These are phyloP conservation scores for Penicillium chermesinum DNA, from an alignment of 495 filamentous ascomycete genomes.

Conservation along the genomic window DNA sequence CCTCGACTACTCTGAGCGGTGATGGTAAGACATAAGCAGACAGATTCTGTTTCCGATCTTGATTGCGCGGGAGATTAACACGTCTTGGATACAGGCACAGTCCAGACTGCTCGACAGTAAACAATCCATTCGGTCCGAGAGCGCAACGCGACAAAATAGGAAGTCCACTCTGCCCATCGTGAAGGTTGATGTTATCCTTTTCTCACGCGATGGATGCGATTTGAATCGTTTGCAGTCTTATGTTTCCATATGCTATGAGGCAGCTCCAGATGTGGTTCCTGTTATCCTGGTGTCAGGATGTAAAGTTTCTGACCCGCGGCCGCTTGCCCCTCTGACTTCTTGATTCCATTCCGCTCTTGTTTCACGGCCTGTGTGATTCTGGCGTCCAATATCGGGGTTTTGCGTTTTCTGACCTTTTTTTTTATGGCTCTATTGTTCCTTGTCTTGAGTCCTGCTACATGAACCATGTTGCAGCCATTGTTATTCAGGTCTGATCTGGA, in stretches of 20 bases:
- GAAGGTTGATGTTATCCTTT: slow-evolving; percentile 1
- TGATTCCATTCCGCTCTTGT: slow-evolving; percentile 12
- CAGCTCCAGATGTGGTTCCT: slow-evolving; percentile 7
- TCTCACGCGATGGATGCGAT: slow-evolving; percentile 8
- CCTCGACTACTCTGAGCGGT: slow-evolving; percentile 42
- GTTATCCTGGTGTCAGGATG: not conserved
- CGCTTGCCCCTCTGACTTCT: slow-evolving; percentile 2
- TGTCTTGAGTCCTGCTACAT: slow-evolving; percentile 12
- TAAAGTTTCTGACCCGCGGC: not conserved
- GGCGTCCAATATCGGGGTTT: slow-evolving; percentile 12
- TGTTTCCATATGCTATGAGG: slow-evolving; percentile 1
- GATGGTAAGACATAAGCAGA: slow-evolving; percentile 34
- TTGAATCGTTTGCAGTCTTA: slow-evolving; percentile 7
- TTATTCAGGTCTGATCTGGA: slow-evolving; percentile 27
- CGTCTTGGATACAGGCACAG: slow-evolving; percentile 29
- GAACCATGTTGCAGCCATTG: slow-evolving; percentile 19
- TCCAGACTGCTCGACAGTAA: slow-evolving; percentile 45
- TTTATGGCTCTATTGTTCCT: slow-evolving; percentile 20
- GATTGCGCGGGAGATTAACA: not conserved
- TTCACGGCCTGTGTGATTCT: slow-evolving; percentile 18
- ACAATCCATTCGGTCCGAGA: slow-evolving; percentile 7
- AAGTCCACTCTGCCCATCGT: slow-evolving; percentile 9
- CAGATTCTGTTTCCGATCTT: not conserved
- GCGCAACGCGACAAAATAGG: slow-evolving; percentile 8
- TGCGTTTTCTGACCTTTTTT: slow-evolving; percentile 11